Percentiles rank a stretch among this genome's conserved stretches.
Conservation (phyloP, 2,329 filamentous ascomycete genomes). For the Chaetothyriales sp. region DNA sequence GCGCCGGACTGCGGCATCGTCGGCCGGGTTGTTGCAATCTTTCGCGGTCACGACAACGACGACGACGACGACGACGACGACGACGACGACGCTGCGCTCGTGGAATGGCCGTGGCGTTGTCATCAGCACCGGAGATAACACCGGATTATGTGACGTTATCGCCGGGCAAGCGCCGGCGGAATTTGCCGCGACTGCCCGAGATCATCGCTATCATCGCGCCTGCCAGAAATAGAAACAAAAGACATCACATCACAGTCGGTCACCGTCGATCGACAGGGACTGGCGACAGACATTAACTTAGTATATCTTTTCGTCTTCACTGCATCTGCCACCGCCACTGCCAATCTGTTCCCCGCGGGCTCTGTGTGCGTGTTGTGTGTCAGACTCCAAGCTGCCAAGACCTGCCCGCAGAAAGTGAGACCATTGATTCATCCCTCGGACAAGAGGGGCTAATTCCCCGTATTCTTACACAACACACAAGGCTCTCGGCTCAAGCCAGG, state of each 20-base stretch:
- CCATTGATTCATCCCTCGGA: not conserved
- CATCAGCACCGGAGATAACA: not conserved
- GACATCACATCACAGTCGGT: not conserved
- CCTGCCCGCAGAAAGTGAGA: not conserved
- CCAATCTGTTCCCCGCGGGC: not conserved
- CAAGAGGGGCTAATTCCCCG: not conserved
- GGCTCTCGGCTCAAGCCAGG: not conserved
- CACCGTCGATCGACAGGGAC: too few relatives aligned
- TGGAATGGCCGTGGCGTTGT: too few relatives aligned
- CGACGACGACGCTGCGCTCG: too few relatives aligned
- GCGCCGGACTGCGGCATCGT: constrained; percentile 20
- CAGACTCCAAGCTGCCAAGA: not conserved
- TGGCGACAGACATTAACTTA: too few relatives aligned
- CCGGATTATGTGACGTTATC: not conserved
- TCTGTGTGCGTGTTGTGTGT: not conserved
- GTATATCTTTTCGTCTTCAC: not conserved
- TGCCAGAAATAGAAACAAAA: not conserved
- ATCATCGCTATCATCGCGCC: not conserved
- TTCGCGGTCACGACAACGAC: constrained; percentile 14
- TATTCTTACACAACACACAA: not conserved
- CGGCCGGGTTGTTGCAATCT: constrained; percentile 12
- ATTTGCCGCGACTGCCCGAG: not conserved
- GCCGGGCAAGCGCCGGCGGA: not conserved
- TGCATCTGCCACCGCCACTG: not conserved
- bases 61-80: too few relatives aligned